These are phyloP conservation scores for Albugo laibachii DNA, from an alignment of 352 stramenopile species.

Conservation along the genomic window DNA sequence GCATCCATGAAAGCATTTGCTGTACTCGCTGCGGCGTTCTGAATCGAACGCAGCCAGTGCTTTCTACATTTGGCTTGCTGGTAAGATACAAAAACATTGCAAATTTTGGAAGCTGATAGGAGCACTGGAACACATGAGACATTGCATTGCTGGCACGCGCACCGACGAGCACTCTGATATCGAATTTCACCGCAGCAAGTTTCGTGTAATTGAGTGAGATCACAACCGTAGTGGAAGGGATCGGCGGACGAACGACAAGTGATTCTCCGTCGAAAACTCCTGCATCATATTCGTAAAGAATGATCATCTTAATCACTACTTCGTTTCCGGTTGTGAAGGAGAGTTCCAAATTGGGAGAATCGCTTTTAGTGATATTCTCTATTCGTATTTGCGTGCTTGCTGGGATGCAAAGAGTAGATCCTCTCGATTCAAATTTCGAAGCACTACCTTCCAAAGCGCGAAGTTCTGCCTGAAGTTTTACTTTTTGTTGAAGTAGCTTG, in stretches of 20 bases:
- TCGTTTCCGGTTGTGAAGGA: conserved; percentile 68
- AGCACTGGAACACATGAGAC: conserved; percentile 78
- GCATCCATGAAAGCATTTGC: conserved; percentile 55
- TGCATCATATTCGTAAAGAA: conserved; percentile 71
- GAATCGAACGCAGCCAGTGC: conserved; percentile 41
- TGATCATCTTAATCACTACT: conserved; percentile 73
- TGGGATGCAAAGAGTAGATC: conserved; percentile 39
- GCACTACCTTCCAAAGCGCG: conserved; percentile 21
- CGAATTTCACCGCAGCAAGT: conserved; percentile 33
- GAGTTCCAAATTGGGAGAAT: conserved; percentile 46
- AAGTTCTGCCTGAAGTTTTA: conserved; percentile 51
- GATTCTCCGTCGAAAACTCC: conserved; percentile 78
- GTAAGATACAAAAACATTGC: conserved; percentile 50
- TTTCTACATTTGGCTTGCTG: conserved; percentile 9
- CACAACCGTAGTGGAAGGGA: conserved; percentile 18
- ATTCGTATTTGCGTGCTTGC: conserved; percentile 5
- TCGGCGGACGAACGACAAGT: conserved; percentile 32
- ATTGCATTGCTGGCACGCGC: conserved; percentile 47
- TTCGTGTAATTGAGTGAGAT: conserved; percentile 46
- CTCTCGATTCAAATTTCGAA: conserved; percentile 27
- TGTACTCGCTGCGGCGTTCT: conserved; percentile 43
- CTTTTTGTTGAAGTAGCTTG: conserved; percentile 67
- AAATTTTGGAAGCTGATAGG: conserved; percentile 70
- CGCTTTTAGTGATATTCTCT: not conserved
- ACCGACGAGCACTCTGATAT: conserved; percentile 63